A percentile compares a stretch with the other conserved stretches of the same genome.
These are phyloP conservation scores for Ophiostoma sp. DNA, from an alignment of 2,329 filamentous ascomycete species.

Conservation along the genomic window DNA sequence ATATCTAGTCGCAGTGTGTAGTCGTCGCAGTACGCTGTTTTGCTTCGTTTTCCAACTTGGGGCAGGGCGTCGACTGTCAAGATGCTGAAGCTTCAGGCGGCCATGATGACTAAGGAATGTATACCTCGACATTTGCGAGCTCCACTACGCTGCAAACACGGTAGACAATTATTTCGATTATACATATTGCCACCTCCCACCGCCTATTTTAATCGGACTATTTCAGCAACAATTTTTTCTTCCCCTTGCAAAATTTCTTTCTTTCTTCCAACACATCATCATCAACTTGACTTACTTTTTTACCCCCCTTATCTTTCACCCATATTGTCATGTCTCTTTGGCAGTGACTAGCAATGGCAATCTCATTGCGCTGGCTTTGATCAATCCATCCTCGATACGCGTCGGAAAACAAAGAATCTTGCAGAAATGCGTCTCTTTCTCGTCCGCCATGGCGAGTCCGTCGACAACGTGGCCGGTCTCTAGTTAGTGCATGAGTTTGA, in stretches of 20 bases:
- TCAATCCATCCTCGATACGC: neutral
- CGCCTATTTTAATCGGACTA: slow-evolving; percentile 14
- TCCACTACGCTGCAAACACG: slow-evolving; percentile 13
- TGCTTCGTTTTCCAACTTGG: neutral
- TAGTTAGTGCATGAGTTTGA: slow-evolving; percentile 46
- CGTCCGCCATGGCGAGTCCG: slow-evolving; percentile 82
- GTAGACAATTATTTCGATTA: neutral
- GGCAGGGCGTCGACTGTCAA: neutral
- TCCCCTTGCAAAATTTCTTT: neutral
- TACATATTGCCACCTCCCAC: slow-evolving; percentile 9
- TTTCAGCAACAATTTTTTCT: slow-evolving; percentile 19
- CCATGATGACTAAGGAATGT: slow-evolving; percentile 8
- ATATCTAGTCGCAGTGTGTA: neutral
- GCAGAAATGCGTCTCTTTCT: slow-evolving; percentile 60
- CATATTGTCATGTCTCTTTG: neutral
- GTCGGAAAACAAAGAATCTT: slow-evolving; percentile 7
- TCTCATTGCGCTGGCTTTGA: neutral
- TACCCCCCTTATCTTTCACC: neutral
- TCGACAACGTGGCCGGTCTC: slow-evolving; percentile 76
- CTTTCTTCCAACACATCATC: neutral
- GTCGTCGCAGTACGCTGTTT: neutral
- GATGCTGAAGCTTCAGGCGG: neutral
- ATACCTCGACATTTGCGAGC: neutral
- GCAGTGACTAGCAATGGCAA: neutral
- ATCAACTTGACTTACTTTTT: neutral